These are phyloP conservation scores for Sporobolomyces pararoseus DNA, from an alignment of 768 basidiomycete genomes.

Conservation along the genomic window DNA sequence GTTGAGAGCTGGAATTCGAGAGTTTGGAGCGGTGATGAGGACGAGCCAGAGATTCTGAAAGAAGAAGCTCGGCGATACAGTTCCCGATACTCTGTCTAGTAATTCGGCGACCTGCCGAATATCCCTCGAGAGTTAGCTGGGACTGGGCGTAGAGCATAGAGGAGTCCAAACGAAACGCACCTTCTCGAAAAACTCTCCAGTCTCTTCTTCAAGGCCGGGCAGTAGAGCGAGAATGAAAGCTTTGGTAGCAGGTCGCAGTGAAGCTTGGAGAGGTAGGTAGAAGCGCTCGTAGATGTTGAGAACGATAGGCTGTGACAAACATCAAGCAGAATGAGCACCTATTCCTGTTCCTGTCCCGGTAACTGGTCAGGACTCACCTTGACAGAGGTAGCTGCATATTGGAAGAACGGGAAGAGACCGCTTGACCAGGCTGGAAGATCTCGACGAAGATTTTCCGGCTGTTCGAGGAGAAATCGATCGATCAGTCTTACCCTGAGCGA, in stretches of 20 bases:
- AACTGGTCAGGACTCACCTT: too few species aligned
- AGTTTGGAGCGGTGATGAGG: slow-evolving; percentile 81
- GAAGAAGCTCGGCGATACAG: slow-evolving; percentile 83
- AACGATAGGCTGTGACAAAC: slow-evolving; percentile 63
- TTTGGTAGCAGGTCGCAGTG: slow-evolving; percentile 84
- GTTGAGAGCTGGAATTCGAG: slow-evolving; percentile 79
- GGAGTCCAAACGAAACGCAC: slow-evolving; percentile 15
- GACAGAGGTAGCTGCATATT: slow-evolving; percentile 98
- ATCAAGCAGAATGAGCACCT: neutral
- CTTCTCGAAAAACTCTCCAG: slow-evolving; percentile 87
- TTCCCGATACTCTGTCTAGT: slow-evolving; percentile 74
- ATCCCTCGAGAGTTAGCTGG: neutral
- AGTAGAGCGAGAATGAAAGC: slow-evolving; percentile 88
- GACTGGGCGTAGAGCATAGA: neutral
- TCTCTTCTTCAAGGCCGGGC: slow-evolving; percentile 95
- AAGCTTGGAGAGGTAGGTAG: slow-evolving; percentile 78
- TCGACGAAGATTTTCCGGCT: slow-evolving; percentile 79
- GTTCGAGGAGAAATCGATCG: neutral
- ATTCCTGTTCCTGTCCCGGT: too few species aligned
- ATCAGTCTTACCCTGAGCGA: too few species aligned
- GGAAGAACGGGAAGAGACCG: slow-evolving; percentile 96
- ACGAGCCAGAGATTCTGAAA: slow-evolving; percentile 92
- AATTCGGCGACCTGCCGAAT: slow-evolving; percentile 65
- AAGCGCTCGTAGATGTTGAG: slow-evolving; percentile 87
- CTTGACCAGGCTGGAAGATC: slow-evolving; percentile 92